A percentile compares a stretch with the other conserved stretches of the same genome.
Conservation (phyloP, 1,139 yeast species). For the Candida anutae region DNA sequence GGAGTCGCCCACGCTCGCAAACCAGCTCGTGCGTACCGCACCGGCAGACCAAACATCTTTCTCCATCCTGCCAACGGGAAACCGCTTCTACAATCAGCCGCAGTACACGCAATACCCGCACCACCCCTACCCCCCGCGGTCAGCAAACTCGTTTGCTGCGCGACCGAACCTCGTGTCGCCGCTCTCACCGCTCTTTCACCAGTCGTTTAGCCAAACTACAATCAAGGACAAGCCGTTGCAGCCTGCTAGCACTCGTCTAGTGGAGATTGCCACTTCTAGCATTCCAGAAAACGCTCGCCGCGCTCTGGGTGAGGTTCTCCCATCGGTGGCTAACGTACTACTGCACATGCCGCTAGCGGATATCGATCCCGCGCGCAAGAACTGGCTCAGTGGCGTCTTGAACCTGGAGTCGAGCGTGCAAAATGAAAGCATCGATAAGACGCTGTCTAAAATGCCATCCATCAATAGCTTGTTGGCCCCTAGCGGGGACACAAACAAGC, state of each 20-base stretch:
- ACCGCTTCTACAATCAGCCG: conserved; percentile 3
- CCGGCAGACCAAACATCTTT: neutral
- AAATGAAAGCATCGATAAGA: too few relatives aligned
- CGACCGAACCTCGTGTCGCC: conserved; percentile 33
- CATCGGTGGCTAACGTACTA: conserved; percentile 7
- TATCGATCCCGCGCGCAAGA: conserved; percentile 5
- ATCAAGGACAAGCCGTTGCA: conserved; percentile 3
- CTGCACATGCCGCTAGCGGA: conserved; percentile 4
- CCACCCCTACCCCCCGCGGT: conserved; percentile 10
- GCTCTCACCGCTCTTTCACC: conserved; percentile 35
- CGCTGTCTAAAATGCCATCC: conserved; percentile 31
- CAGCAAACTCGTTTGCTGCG: conserved; percentile 1
- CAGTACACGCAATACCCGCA: too few relatives aligned
- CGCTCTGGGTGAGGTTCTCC: too few relatives aligned
- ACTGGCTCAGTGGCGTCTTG: conserved; percentile 10
- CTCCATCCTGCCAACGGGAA: conserved; percentile 1
- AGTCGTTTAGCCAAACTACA: conserved; percentile 23
- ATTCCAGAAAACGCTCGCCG: too few relatives aligned
- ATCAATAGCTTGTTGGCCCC: conserved; percentile 29
- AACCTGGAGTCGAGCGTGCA: conserved; percentile 6
- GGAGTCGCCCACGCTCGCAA: neutral
- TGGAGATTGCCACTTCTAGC: too few relatives aligned
- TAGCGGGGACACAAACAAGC: too few relatives aligned
- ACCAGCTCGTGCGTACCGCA: neutral
- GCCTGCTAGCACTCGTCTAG: conserved; percentile 1